Evolutionary conservation across 495 filamentous ascomycete genomes (phyloP), one percentile per base, ranked within the genome.

Genomic region (Cetradonia linearis): DNA sequence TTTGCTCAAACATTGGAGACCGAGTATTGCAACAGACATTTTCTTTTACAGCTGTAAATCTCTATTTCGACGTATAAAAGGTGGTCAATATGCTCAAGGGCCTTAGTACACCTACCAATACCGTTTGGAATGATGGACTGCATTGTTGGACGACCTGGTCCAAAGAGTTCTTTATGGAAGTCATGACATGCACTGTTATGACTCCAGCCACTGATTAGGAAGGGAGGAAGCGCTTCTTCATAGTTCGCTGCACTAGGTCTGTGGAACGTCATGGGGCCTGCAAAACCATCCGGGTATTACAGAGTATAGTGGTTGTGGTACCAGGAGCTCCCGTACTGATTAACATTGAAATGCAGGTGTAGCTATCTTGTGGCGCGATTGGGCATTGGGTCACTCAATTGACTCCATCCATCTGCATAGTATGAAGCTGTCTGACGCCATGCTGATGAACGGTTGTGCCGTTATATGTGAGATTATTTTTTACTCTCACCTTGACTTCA

Each of bases 191-290:
- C 50, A n/a, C 50, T 53, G 6, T 53, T 44, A 46, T 77, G 70
- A 23, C 62, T 69, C 69, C 73, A 80, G 55, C 81, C 73, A 38
- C 64, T 72, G 23, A 76, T 33, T n/a, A 73, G 49, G 16, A 77
- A 66, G 11, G 77, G 73, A 42, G 82, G 83, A 25, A 86, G 70
- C 62, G 86, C 82, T 33, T 76, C 68, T 37, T 87, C 83, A 63
- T 86, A 86, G 34, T 77, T 63, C 10, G 67, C 71, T 18, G 73
- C 75, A 4, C 75, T 71, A 5, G 84, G 84, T 5, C 83, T 83
- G 62, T 86, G 75, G 68, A 87, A 79, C 50, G 79, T 69, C 60
- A 87, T 73, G 7, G 81, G 68, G 11, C 84, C 83, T 37, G 71
- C 63, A 8, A 79, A 58, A 42, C 79, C 80, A n/a, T 68, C 75